phyloP scores from a whole-genome alignment of 306 rosid genomes.

The Neltuma alba region DNA sequence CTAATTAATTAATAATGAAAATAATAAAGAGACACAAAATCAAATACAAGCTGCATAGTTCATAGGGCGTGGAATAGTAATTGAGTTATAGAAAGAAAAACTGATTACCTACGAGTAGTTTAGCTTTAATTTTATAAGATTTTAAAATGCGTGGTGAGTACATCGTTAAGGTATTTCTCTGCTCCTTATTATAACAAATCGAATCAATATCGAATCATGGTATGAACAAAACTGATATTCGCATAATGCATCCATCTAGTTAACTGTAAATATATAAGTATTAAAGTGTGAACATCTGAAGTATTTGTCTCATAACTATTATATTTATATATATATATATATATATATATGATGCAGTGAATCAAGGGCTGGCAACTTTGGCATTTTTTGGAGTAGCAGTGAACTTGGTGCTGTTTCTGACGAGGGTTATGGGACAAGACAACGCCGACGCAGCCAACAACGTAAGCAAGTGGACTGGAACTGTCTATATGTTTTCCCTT shows the following conservation, averaged over 20 bases:
- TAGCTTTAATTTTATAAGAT: no score
- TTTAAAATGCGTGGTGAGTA: neutral
- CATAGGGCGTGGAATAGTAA: no score
- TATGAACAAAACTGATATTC: neutral
- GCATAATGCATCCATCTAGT: neutral
- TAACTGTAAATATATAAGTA: neutral
- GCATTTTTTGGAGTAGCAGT: constrained; percentile 90
- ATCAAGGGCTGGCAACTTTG: constrained; percentile 81
- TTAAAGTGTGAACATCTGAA: no score
- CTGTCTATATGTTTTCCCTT: constrained; percentile 77
- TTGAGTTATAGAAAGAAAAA: no score
- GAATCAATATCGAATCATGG: neutral
- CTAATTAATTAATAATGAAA: no score
- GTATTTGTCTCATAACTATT: neutral
- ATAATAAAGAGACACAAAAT: no score
- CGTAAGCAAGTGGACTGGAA: constrained; percentile 22
- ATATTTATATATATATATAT: neutral
- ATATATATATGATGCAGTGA: no score
- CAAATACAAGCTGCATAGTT: no score
- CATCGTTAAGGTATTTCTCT: neutral
- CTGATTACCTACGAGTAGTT: no score
- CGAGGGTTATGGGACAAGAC: constrained; percentile 72
- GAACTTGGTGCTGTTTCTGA: constrained; percentile 72
- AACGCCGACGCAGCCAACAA: constrained; percentile 75
- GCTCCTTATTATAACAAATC: neutral